These are phyloP conservation scores for Pisolithus orientalis DNA, from an alignment of 768 basidiomycete genomes.

Conservation along the genomic window DNA sequence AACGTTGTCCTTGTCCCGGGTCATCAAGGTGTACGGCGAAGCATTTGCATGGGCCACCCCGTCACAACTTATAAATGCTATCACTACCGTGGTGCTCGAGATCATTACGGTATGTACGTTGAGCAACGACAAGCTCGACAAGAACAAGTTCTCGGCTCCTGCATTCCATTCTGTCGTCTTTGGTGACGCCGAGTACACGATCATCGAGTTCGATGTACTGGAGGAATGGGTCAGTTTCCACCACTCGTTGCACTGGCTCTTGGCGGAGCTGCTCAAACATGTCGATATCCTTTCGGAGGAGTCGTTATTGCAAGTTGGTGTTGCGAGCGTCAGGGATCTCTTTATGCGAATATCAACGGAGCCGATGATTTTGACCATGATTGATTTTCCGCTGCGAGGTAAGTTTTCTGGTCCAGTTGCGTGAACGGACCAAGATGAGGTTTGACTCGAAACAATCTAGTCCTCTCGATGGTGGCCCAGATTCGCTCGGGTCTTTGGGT, in stretches of 20 bases:
- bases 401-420: constrained; percentile 17
- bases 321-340: constrained; percentile 52
- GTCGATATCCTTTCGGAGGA: constrained; percentile 59
- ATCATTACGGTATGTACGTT: constrained; percentile 69
- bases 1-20: constrained; percentile 81
- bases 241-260: constrained; percentile 85
- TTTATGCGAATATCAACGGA: constrained; percentile 58
- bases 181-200: constrained; percentile 49
- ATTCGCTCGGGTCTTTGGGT: constrained; percentile 96
- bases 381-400: constrained; percentile 91
- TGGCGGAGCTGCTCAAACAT: constrained; percentile 85
- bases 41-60: constrained; percentile 59
- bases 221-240: constrained; percentile 89
- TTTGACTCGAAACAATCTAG: constrained; percentile 31
- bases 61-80: constrained; percentile 58
- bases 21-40: constrained; percentile 86
- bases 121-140: constrained; percentile 62
- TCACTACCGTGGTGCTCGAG: constrained; percentile 61
- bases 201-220: constrained; percentile 72
- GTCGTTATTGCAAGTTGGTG: constrained; percentile 44
- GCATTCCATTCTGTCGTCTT: constrained; percentile 64
- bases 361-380: constrained; percentile 61
- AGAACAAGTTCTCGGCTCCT: constrained; percentile 55
- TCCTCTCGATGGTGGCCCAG: constrained; percentile 88
- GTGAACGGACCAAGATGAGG: no score